Percentiles rank a stretch among this genome's conserved stretches.
Conservation (phyloP, 305 asterid genomes). For the Solanum chacoense region DNA sequence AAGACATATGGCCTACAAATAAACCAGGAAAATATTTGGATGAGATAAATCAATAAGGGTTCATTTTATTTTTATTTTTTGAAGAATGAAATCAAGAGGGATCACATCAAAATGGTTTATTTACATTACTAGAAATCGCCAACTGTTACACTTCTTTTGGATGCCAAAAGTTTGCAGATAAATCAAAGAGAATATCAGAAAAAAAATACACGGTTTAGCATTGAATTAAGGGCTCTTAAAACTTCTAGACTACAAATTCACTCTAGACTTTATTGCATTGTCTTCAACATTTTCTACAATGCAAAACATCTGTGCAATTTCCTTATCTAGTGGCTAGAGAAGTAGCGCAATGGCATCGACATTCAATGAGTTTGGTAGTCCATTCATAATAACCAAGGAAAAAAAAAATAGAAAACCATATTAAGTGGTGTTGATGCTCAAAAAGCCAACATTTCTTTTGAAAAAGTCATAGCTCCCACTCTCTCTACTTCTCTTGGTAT, state of each 20-base stretch:
- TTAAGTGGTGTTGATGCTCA: neutral
- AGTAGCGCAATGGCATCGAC: neutral
- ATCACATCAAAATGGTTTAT: neutral
- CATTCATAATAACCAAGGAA: neutral
- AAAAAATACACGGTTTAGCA: neutral
- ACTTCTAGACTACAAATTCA: neutral
- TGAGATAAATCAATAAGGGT: neutral
- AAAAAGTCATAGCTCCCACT: neutral
- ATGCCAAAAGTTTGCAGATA: neutral
- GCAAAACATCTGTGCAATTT: neutral
- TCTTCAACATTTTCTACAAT: neutral
- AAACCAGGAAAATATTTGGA: neutral
- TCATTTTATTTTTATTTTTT: neutral
- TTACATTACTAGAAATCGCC: neutral
- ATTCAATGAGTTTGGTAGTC: neutral
- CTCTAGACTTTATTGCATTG: neutral
- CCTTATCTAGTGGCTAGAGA: neutral
- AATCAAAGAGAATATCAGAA: neutral
- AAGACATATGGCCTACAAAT: conserved; percentile 48
- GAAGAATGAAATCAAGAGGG: neutral
- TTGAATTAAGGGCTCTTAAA: neutral
- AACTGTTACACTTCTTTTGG: neutral
- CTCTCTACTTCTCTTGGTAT: neutral
- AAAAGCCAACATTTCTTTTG: neutral
- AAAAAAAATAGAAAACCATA: neutral